Base-by-base conservation (phyloP, 768 basidiomycete genomes). In the Trichaptum fuscoviolaceum region DNA sequence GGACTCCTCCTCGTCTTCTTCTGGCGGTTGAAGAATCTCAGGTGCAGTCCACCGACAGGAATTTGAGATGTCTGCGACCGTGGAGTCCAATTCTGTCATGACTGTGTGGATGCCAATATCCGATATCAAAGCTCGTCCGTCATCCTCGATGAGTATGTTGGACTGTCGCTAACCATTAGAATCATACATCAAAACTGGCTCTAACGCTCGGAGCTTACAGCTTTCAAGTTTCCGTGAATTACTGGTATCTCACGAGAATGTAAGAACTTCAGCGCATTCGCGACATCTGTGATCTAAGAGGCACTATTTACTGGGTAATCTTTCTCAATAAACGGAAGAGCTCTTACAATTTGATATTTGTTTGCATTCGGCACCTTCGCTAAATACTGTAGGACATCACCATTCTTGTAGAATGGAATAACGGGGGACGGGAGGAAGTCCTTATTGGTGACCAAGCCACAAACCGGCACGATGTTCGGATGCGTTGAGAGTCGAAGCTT, bases 171-270 rank as follows among this genome's bases (percentile, higher is more conserved):
- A 30, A 7, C 7, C 27, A 30, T 23, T 7, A 23, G 58, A 20
- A 60, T 7, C 58, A 23, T 7, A 60, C 7, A 7, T 30, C 58
- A 60, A 7, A 60, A 60, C 8, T 20, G 23, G 27, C 27, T 7
- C 10, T 60, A 7, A 60, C 27, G 10, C 7, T 24, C 7, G 27
- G 10, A 30, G n/a, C 58, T 60, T 30, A 60, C 58, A 60, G 58
- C 58, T 60, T 60, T 60, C 58, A 60, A 60, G n/a, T 60, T 30
- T 10, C 58, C 58, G 58, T 60, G 58, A 30, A 60, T 30, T 24
- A 60, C 27, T 7, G 58, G 23, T 20, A 20, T 60, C 27, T 7
- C 10, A 20, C 10, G 20, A 7, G n/a, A 7, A 20, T 60, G 58
- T 20, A 60, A 7, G 20, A 24, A 60, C 7, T 60, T 7, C 8